phyloP scores from a whole-genome alignment of 768 basidiomycete species.

The Podaxis sp. region DNA sequence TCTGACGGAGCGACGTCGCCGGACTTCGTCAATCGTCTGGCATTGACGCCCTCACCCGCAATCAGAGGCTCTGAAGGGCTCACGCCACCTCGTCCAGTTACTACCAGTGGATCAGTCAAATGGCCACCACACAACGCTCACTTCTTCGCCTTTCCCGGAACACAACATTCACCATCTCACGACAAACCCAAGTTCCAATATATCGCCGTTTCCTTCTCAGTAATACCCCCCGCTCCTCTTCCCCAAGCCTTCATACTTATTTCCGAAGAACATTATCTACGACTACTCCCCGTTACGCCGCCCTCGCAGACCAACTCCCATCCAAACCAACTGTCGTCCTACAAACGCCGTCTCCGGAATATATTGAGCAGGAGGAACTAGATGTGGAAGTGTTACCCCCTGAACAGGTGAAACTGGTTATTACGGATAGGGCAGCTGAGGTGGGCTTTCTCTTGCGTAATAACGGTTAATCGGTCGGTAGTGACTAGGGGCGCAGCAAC shows the following conservation, averaged over 20 bases:
- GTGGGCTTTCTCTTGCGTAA: constrained; percentile 34
- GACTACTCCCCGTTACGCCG: constrained; percentile 28
- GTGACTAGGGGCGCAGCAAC: constrained; percentile 55
- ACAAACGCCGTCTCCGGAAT: constrained; percentile 48
- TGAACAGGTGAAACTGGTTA: constrained; percentile 51
- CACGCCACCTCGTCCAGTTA: too few relatives aligned
- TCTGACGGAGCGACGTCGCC: background rate
- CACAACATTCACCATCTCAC: background rate
- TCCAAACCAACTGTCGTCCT: constrained; percentile 49
- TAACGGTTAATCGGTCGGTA: constrained; percentile 1
- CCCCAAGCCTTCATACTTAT: background rate
- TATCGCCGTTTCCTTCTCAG: background rate
- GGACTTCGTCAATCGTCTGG: background rate
- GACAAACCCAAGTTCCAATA: background rate
- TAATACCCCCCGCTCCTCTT: background rate
- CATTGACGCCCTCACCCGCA: background rate
- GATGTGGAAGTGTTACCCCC: constrained; percentile 59
- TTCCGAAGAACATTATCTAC: constrained; percentile 21
- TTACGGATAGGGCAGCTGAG: constrained; percentile 78
- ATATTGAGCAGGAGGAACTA: constrained; percentile 60
- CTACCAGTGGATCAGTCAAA: background rate
- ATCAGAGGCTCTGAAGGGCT: background rate
- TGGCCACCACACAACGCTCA: constrained; percentile 8
- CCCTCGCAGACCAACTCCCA: constrained; percentile 42
- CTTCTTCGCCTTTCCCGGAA: background rate